phyloP scores from a whole-genome alignment of 352 stramenopile species.

The Globisporangium cylindrosporum region DNA sequence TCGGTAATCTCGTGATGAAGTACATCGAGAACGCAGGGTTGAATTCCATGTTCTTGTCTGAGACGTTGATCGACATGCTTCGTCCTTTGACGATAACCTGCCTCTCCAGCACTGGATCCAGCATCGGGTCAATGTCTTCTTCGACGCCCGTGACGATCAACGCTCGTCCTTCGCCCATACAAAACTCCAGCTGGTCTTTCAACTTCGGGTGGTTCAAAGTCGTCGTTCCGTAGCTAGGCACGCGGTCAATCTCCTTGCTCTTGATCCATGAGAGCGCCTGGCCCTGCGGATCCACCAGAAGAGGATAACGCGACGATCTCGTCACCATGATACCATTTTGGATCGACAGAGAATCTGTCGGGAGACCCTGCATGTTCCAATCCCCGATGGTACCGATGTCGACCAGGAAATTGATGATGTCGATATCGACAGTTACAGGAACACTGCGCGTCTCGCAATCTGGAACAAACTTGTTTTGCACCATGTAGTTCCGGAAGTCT shows the following conservation, averaged over 20 bases:
- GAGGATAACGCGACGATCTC: slow-evolving; percentile 92
- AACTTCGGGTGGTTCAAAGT: slow-evolving; percentile 96
- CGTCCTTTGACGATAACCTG: slow-evolving; percentile 96
- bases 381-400: slow-evolving; percentile 97
- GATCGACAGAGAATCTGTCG: slow-evolving; percentile 96
- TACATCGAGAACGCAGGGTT: slow-evolving; percentile 97
- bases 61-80: slow-evolving; percentile 97
- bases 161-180: slow-evolving; percentile 95
- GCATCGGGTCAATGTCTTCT: slow-evolving; percentile 98
- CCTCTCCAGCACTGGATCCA: slow-evolving; percentile 97
- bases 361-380: slow-evolving; percentile 98
- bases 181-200: slow-evolving; percentile 98
- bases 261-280: slow-evolving; percentile 98
- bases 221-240: slow-evolving; percentile 95
- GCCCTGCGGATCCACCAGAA: slow-evolving; percentile 97
- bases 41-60: slow-evolving; percentile 99
- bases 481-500: slow-evolving; percentile 95
- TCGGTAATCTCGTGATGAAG: slow-evolving; percentile 97
- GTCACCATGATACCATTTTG: slow-evolving; percentile 99
- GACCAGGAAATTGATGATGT: slow-evolving; percentile 97
- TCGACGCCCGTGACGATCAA: slow-evolving; percentile 95
- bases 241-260: slow-evolving; percentile 91
- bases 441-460: slow-evolving; percentile 92
- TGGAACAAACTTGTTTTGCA: slow-evolving; percentile 95
- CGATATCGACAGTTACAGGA: slow-evolving; percentile 93